Evolutionary conservation across 352 stramenopile genomes (phyloP).

Genomic region (Globisporangium yorkense): DNA sequence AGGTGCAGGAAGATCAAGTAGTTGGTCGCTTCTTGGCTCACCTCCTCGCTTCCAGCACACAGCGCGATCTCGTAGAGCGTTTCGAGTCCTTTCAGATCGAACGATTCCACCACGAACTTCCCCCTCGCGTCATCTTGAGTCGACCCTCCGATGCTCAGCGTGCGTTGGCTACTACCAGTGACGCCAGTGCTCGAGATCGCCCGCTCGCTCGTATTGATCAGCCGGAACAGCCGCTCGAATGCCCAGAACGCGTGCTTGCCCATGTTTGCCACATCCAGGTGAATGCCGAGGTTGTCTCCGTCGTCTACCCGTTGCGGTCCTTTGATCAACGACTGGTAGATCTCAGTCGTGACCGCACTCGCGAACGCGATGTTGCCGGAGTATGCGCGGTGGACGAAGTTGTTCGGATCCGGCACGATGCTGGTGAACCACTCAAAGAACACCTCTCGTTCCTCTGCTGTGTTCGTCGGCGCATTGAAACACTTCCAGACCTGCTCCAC

Average conservation of each 20-base stretch:
- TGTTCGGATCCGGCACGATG: conserved; percentile 61
- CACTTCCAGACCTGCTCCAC: conserved; percentile 56
- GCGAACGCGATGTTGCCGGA: conserved; percentile 55
- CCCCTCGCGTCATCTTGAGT: conserved; percentile 14
- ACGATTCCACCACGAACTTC: conserved; percentile 49
- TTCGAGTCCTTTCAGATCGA: conserved; percentile 55
- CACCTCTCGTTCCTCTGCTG: conserved; percentile 30
- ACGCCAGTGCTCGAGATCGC: conserved; percentile 27
- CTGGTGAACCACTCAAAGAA: conserved; percentile 76
- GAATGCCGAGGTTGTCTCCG: conserved; percentile 12
- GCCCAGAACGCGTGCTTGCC: conserved; percentile 48
- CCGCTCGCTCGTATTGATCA: conserved; percentile 47
- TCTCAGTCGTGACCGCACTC: conserved; percentile 36
- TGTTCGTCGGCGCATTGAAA: conserved; percentile 33
- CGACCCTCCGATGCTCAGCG: background rate
- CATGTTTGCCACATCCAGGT: conserved; percentile 45
- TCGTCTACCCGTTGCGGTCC: conserved; percentile 2
- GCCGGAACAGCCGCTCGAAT: conserved; percentile 55
- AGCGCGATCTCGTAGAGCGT: conserved; percentile 52
- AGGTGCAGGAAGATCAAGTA: conserved; percentile 71
- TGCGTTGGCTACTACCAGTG: conserved; percentile 5
- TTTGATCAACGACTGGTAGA: conserved; percentile 42
- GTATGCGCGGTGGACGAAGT: conserved; percentile 67
- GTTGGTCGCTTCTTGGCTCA: conserved; percentile 51
- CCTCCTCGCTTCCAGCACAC: conserved; percentile 24